phyloP scores from a whole-genome alignment of 768 basidiomycete genomes.

The Agaricus blazei region DNA sequence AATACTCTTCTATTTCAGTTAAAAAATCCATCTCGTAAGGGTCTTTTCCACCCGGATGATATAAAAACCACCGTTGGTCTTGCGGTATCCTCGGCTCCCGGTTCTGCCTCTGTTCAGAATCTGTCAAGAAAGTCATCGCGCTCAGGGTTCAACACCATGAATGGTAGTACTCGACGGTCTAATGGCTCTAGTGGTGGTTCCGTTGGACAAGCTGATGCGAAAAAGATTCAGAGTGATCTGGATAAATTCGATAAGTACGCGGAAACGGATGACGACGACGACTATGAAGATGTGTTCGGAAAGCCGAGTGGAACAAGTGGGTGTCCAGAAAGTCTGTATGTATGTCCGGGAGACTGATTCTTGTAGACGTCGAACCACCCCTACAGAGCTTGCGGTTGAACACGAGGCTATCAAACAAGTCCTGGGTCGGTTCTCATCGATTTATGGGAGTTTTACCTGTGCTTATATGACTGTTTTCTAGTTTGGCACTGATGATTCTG shows the following conservation, averaged over 20 bases:
- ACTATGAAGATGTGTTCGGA: slow-evolving; percentile 94
- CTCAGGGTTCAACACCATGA: slow-evolving; percentile 31
- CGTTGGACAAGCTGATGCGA: slow-evolving; percentile 62
- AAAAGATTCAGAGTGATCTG: slow-evolving; percentile 56
- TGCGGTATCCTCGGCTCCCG: slow-evolving; percentile 49
- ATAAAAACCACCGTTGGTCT: slow-evolving; percentile 68
- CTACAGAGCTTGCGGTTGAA: slow-evolving; percentile 80
- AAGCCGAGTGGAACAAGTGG: slow-evolving; percentile 64
- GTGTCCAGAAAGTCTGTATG: slow-evolving; percentile 18
- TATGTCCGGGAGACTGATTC: background rate
- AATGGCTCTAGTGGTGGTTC: slow-evolving; percentile 36
- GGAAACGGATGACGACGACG: slow-evolving; percentile 75
- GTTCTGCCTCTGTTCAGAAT: slow-evolving; percentile 62
- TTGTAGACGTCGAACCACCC: slow-evolving; percentile 49
- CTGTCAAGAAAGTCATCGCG: slow-evolving; percentile 50
- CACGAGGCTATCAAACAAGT: slow-evolving; percentile 82
- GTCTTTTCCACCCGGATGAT: slow-evolving; percentile 86
- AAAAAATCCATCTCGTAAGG: slow-evolving; percentile 67
- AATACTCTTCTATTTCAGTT: slow-evolving; percentile 30
- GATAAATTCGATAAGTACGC: slow-evolving; percentile 86
- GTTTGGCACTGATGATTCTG: slow-evolving; percentile 77
- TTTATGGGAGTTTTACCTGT: background rate
- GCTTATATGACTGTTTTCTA: slow-evolving; percentile 18
- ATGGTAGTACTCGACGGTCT: slow-evolving; percentile 21
- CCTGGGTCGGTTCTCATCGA: slow-evolving; percentile 56